Conservation (phyloP, 1,139 yeast genomes). For the Taiozyma sp. region DNA sequence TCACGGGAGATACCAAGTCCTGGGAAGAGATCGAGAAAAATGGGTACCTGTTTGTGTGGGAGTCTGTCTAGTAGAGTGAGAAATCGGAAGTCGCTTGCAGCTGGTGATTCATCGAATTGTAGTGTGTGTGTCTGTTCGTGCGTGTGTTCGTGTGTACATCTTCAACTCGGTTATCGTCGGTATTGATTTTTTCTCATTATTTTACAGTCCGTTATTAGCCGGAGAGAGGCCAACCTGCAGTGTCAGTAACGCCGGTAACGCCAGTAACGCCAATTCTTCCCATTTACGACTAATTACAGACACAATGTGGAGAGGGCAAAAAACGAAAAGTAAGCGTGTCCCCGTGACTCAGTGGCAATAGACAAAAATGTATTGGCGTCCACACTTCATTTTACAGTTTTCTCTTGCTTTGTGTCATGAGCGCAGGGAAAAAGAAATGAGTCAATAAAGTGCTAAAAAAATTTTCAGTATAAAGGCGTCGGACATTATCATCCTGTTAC, state of each 20-base stretch:
- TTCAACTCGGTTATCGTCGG: not conserved
- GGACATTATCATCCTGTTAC: no score
- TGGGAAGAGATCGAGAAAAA: constrained; percentile 57
- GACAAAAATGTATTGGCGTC: no score
- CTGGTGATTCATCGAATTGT: no score
- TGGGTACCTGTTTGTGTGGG: constrained; percentile 60
- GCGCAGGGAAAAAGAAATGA: not conserved
- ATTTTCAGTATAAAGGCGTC: not conserved
- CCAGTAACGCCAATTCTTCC: no score
- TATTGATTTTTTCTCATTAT: not conserved
- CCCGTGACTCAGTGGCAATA: no score
- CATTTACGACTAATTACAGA: no score
- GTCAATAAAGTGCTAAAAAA: not conserved
- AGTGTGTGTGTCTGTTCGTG: no score
- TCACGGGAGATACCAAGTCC: constrained; percentile 54
- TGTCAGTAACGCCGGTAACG: no score
- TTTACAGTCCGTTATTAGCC: not conserved
- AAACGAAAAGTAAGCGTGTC: no score
- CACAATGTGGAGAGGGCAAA: no score
- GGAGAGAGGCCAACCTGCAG: not conserved
- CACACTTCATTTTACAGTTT: not conserved
- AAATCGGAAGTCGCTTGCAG: no score
- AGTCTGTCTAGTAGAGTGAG: constrained; percentile 1
- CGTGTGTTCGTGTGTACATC: no score
- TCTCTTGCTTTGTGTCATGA: not conserved